Base-by-base conservation (phyloP, 2,329 filamentous ascomycete genomes). In the Fusarium verticillioides region DNA sequence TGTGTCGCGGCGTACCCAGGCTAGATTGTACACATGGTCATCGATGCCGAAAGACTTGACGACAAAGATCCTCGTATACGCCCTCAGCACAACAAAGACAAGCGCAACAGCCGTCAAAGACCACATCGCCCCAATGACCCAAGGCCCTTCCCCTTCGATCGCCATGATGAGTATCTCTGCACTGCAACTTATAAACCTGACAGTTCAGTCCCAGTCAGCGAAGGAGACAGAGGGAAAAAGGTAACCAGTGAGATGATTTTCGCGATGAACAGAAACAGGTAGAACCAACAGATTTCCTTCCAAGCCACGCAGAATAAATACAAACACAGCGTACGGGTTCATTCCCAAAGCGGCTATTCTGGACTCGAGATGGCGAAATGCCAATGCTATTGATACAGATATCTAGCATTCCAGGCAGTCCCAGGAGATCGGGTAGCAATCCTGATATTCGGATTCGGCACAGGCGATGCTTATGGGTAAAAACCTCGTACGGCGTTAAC, bases 41-140 rank as follows among this genome's bases (percentile, higher is more conserved):
- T 84, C 82, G 4, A 81, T 44, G 5, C 82, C 82, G 21, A 78
- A 79, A 0, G 75, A 75, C 2, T 73, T 72, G 16, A 84, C 70
- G 12, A 81, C 60, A 28, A 75, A 62, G 5, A 80, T 23, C 43
- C 83, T 79, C 2, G 82, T 84, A 58, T 84, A 84, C 2, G 81
- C 73, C 6, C 82, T 81, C 2, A 83, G 77, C 13, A 67, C 50
- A 11, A 83, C 80, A 54, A 84, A 80, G 34, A 77, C 26, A 7
- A 81, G 53, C 23, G 74, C 66, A 15, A 80, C 42, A 4, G 32
- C 60, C 4, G 75, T 75, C 52, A 80, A 36, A 18, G 70, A 44
- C 79, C 79, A 81, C 69, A 81, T 81, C 60, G 80, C 75, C 36
- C 66, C 62, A 9, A 77, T 37, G 26, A 62, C 63, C 74, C 63